Percentiles rank a stretch among this genome's conserved stretches.
phyloP scores from a whole-genome alignment of 202 grass and related monocot genomes.

The Dendrocalamus latiflorus region DNA sequence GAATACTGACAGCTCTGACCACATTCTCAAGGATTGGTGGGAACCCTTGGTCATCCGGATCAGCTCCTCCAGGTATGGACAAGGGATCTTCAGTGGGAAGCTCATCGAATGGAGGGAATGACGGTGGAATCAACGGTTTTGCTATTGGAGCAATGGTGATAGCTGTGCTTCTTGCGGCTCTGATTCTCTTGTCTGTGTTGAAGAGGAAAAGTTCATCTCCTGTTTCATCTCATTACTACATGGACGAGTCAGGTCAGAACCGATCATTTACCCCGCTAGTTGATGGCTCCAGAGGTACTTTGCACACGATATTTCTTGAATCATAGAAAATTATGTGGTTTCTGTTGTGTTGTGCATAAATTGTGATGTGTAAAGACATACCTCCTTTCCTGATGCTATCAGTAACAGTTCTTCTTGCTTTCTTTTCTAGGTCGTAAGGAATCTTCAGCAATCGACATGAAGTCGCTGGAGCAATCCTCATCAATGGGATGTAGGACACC shows the following conservation, averaged over 20 bases:
- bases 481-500: slow-evolving; percentile 42
- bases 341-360: background rate
- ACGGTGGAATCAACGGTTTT: too few relatives aligned
- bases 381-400: background rate
- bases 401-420: background rate
- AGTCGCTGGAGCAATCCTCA: slow-evolving; percentile 48
- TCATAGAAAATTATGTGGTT: background rate
- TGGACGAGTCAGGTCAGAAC: slow-evolving; percentile 66
- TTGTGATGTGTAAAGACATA: background rate
- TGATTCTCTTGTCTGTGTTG: too few relatives aligned
- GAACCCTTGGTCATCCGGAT: too few relatives aligned
- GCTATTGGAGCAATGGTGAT: too few relatives aligned
- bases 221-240: slow-evolving; percentile 54
- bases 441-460: slow-evolving; percentile 55
- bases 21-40: too few relatives aligned
- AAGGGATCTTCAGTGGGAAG: too few relatives aligned
- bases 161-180: too few relatives aligned
- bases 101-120: too few relatives aligned
- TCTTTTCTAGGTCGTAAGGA: slow-evolving; percentile 16
- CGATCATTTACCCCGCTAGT: slow-evolving; percentile 47
- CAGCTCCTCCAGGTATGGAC: too few relatives aligned
- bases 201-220: too few relatives aligned
- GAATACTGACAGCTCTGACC: too few relatives aligned
- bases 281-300: slow-evolving; percentile 33
- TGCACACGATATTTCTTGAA: background rate